These are phyloP conservation scores for Candida xyloterini DNA, from an alignment of 805 yeast species.

Conservation along the genomic window DNA sequence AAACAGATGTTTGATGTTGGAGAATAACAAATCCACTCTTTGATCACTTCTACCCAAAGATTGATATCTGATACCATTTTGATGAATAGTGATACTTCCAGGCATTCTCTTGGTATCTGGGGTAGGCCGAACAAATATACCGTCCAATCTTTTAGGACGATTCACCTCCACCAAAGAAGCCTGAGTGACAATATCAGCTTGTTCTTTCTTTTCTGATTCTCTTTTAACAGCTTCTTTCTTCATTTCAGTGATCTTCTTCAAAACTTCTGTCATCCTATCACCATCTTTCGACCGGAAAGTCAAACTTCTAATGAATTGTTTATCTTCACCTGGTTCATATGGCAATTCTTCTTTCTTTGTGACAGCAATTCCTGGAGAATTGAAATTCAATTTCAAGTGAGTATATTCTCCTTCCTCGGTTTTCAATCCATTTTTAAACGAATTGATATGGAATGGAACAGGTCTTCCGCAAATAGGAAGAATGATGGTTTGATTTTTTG, in stretches of 20 bases:
- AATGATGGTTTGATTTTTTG: conserved; percentile 82
- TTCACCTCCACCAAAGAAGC: conserved; percentile 82
- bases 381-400: conserved; percentile 83
- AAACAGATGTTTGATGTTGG: conserved; percentile 88
- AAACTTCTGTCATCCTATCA: conserved; percentile 86
- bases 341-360: conserved; percentile 79
- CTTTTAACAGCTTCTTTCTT: conserved; percentile 88
- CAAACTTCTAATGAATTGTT: conserved; percentile 80
- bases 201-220: conserved; percentile 84
- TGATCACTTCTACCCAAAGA: conserved; percentile 83
- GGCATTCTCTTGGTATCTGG: conserved; percentile 97
- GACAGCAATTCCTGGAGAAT: conserved; percentile 76
- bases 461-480: conserved; percentile 94
- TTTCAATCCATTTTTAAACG: conserved; percentile 91
- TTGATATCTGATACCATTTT: conserved; percentile 93
- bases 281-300: conserved; percentile 88
- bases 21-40: conserved; percentile 80
- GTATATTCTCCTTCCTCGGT: conserved; percentile 96
- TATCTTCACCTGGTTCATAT: conserved; percentile 83
- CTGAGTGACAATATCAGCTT: conserved; percentile 93
- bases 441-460: conserved; percentile 93
- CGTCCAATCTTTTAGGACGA: conserved; percentile 82
- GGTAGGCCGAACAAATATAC: conserved; percentile 88
- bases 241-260: conserved; percentile 85
- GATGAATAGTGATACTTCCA: conserved; percentile 87